Base-by-base conservation (phyloP, 2,329 filamentous ascomycete genomes). In the Passalora sequoiae region DNA sequence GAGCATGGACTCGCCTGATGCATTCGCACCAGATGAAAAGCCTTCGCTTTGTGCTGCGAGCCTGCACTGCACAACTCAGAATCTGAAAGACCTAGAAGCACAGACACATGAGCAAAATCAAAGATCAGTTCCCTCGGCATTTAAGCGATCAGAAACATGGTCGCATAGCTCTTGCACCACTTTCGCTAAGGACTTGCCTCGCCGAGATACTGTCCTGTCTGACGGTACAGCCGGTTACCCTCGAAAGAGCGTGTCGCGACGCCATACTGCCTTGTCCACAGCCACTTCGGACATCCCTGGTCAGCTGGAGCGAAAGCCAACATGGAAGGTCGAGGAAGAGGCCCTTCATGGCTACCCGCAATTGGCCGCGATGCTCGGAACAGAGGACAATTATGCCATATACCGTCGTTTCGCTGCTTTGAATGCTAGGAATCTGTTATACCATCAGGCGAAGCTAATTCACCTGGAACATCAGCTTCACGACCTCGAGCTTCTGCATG, bases 371-470 rank as follows among this genome's bases (percentile, higher is more conserved):
- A 47, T 48, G 19, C 44, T 58, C 1, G 50, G 55, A 8, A 44
- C 43, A 8, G 21, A 41, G 9, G 44, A 49, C 12, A 48, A 51
- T 10, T 51, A 53, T 32, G 53, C 50, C 2, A 55, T 59, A 20
- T 59, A 55, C 36, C 43, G 48, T 10, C 40, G 54, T 3, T 59
- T 59, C 29, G 47, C 47, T 3, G 40, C 47, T 7, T 42, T 59
- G 8, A 56, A 57, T 32, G 48, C 53, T 15, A 45, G 54, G 9
- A 57, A 55, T 29, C 31, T 59, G 17, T 47, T 59, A 15, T 59
- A 59, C 44, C 44, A 55, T 9, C 54, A 59, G 42, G 55, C 55
- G 20, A 53, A 59, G 48, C 36, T 58, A 31, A 36, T 50, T 3
- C 32, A 52, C 24, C 35, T 58, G 9, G 57, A 59, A 40, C 46